phyloP scores from a whole-genome alignment of 2,329 filamentous ascomycete species.

The Pyrenophora graminea region DNA sequence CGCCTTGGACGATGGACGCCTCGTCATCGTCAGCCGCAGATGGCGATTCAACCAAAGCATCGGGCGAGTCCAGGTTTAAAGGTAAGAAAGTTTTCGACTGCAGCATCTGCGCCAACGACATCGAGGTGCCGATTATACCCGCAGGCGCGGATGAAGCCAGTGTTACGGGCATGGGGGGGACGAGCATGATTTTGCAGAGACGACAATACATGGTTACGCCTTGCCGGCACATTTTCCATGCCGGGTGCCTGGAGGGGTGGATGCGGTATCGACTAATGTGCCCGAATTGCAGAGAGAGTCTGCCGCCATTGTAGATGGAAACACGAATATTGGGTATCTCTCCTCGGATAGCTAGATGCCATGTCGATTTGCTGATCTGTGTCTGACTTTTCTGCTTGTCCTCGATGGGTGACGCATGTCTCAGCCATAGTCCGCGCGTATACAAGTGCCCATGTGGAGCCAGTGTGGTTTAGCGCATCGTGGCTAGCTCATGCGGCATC shows the following conservation, averaged over 20 bases:
- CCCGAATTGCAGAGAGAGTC: slow-evolving; percentile 87
- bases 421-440: slow-evolving; percentile 4
- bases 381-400: neutral
- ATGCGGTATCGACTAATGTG: slow-evolving; percentile 92
- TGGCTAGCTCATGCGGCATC: no score
- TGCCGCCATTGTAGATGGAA: slow-evolving; percentile 74
- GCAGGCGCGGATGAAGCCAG: slow-evolving; percentile 44
- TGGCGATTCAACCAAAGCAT: slow-evolving; percentile 21
- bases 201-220: slow-evolving; percentile 96
- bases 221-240: slow-evolving; percentile 95
- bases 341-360: no score
- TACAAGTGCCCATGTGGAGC: neutral
- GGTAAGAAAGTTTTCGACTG: slow-evolving; percentile 77
- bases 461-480: neutral
- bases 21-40: slow-evolving; percentile 16
- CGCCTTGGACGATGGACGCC: slow-evolving; percentile 14
- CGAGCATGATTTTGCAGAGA: slow-evolving; percentile 70
- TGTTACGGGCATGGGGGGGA: slow-evolving; percentile 51
- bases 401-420: slow-evolving; percentile 3
- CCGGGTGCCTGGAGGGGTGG: slow-evolving; percentile 89
- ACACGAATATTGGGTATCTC: neutral
- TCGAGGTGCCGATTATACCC: slow-evolving; percentile 83
- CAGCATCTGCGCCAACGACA: slow-evolving; percentile 88
- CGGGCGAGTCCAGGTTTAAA: slow-evolving; percentile 55
- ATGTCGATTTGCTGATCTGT: no score